Evolutionary conservation across 208 protist species (phyloP), one percentile per base, ranked within the genome.

Genomic region (Borovskyia barvae): DNA sequence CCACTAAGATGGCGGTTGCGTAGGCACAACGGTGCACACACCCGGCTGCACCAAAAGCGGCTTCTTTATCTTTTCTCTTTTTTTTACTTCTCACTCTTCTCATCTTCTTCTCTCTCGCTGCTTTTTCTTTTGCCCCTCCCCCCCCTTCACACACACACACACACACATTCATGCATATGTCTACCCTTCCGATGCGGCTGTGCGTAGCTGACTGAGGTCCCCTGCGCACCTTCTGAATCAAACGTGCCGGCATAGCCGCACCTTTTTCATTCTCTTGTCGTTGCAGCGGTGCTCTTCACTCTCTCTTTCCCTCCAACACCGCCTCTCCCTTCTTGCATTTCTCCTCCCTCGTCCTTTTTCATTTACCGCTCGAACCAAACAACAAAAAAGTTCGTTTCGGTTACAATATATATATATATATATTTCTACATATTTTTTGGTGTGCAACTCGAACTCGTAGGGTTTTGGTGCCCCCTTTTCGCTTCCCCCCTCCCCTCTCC

Each of bases 41-140:
- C n/a, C n/a, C n/a, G n/a, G n/a, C n/a, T n/a, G n/a, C n/a, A n/a
- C n/a, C n/a, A n/a, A n/a, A n/a, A n/a, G n/a, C n/a, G n/a, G n/a
- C 24, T 56, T 36, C 30, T 14, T 55, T 22, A 25, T 24, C 12
- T 37, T 41, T 37, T 19, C 24, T 57, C 39, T 26, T 17, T 30
- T 67, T 49, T 46, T 40, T 20, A 43, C 45, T 28, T n/a, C 26
- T 36, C 22, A 59, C 32, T 25, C 29, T 12, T 43, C 8, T 29
- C 22, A 36, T 43, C 33, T 28, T 14, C 40, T 43, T 41, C 17
- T 41, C 5, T 25, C 49, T 55, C 29, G 30, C 17, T 12, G 7
- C 33, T 22, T 24, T 17, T 43, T 56, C 15, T 39, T 32, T 48
- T 37, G 36, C 3, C 25, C 4, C 8, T 7, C 36, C 20, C 39